Evolutionary conservation across 345 rosid species (phyloP), one percentile per base, ranked within the genome.

Genomic region (Ceriops zippeliana): DNA sequence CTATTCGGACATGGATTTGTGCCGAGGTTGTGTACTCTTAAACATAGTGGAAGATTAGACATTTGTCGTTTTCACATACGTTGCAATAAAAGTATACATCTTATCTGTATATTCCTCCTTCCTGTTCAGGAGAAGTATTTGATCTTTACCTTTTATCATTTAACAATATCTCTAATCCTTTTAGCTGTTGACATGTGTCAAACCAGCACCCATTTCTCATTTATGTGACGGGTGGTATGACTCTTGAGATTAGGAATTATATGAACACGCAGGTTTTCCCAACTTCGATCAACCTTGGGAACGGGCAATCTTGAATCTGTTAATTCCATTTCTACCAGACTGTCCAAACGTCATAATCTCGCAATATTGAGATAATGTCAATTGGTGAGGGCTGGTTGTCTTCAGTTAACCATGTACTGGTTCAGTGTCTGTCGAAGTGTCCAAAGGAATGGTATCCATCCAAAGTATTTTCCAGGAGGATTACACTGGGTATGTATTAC

Each of bases 81-180:
- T 47, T 31, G 60, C 17, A 72, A 57, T 65, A 58, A 72, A 70
- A 67, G 42, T 27, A 24, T 32, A 26, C 35, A 2, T 21, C 5
- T 42, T 42, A 11, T 16, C 49, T 42, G 19, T 11, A 13, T 13
- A 13, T 13, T 42, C 49, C 13, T 42, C 17, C 17, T 42, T 13
- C 49, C 49, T 13, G 49, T 42, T 11, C 17, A 15, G 17, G 19
- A 42, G 49, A 15, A 13, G 49, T 3, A 42, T 11, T 15, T 13
- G 49, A 38, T 42, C 1, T 42, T 42, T 42, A 13, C 49, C 19
- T 42, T 11, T 16, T 13, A 42, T 42, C 49, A 11, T 13, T 42
- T 42, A 42, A 42, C 19, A 3, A 42, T 42, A 13, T 13, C 49
- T 42, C 17, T 42, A 13, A 42, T 42, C 49, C 15, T 10, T 15